Evolutionary conservation across 108 stramenopile genomes (phyloP), one percentile per base, ranked within the genome.

Genomic region (Conticribra weissflogii): DNA sequence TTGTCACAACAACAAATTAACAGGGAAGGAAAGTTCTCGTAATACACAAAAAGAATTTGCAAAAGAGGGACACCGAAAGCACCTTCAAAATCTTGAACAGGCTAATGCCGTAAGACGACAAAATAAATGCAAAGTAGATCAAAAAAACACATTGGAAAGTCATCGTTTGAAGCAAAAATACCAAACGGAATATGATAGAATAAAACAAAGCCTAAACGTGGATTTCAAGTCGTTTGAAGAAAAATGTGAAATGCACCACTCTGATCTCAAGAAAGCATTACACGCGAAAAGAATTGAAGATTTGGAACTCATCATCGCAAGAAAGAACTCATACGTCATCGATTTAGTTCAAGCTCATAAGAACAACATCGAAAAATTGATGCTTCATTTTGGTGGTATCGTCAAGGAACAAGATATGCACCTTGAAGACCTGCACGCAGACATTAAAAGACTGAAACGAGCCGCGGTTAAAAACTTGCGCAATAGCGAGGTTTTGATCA

Each of bases 401-500:
- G 71, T 72, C 25, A 60, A 36, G 34, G 48, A 79, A 34, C 78
- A 79, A 44, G 45, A 61, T n/a, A 68, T 72, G 1, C 66, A 79
- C n/a, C 72, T 72, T 15, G 78, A 79, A 72, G 61, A 72, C 18
- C 55, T 79, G 24, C 66, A 67, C 14, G 58, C 65, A 21, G 66
- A 79, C 27, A 72, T 79, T 44, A 65, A 66, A 53, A 51, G 55
- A 55, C 71, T 79, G 47, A 72, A 72, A 32, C 72, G 72, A 53
- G 60, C 66, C 49, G 78, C 71, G 15, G 21, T 63, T 4, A 45
- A 72, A 24, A 33, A 79, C 60, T 45, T 46, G 28, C 33, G 56
- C 31, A 45, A 53, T 33, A 79, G 49, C 36, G 46, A 52, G 24
- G 41, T 61, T 2, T 29, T 79, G 48, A 66, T 45, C 63, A 44